Base-by-base conservation (phyloP, 108 stramenopile species). In the Ochromonas danica region DNA sequence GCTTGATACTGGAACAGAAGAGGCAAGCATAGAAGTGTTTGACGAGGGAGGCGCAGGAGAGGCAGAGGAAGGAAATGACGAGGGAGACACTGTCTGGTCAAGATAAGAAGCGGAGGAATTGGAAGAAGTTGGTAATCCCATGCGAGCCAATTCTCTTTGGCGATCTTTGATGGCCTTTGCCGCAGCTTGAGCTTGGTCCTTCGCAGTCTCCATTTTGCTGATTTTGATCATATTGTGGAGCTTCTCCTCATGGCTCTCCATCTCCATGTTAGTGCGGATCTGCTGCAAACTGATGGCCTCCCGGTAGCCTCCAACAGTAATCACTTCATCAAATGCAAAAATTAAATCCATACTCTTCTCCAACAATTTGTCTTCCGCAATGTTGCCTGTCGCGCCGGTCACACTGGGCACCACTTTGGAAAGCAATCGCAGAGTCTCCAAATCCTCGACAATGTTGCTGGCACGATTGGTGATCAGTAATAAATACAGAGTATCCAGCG, bases 241-340 rank as follows among this genome's bases (percentile, higher is more conserved):
- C 83, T 95, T 93, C 87, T 98, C 99, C 85, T 97, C 96, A 85
- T 97, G 97, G 79, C 89, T 90, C 88, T 99, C 96, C 98, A 99
- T 99, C 75, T 94, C 90, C 81, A 98, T 82, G 86, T 98, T 97
- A 33, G 93, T 92, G 1, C 92, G 87, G 74, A 97, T 94, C 43
- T 91, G 79, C 72, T 88, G 88, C 43, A 98, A 89, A 30, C 91
- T 86, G 22, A 94, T 89, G 61, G 90, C 93, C 84, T 99, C 99
- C 84, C 93, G 93, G 88, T 97, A 95, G 33, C 98, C 98, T 51
- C 96, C 97, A 6, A 92, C 87, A 27, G 95, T 95, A 40, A 99
- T 87, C 61, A 95, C 98, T 89, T 99, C 98, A 86, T 99, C 98
- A 81, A 99, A 97, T 39, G 98, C 97, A 81, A 98, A 99, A 85